Percentiles rank a stretch among this genome's conserved stretches.
Evolutionary conservation across 2,329 filamentous ascomycete species (phyloP).

Genomic region (Diaporthe sp.): DNA sequence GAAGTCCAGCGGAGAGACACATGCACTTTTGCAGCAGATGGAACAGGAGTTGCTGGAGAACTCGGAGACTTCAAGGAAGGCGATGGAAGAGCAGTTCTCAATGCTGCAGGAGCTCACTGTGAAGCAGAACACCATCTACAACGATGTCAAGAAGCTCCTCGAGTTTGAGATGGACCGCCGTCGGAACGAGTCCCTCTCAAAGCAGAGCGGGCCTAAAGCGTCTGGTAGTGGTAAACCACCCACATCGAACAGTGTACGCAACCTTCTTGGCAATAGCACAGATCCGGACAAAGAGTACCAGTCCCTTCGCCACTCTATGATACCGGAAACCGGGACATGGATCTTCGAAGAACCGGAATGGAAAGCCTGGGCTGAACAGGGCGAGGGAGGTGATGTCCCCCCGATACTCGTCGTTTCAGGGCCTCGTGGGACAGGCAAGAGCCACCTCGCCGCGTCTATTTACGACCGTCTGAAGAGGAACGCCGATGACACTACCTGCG

Average conservation of each 20-base stretch:
- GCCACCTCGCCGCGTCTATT: background rate
- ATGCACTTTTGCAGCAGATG: background rate
- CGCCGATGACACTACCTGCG: background rate
- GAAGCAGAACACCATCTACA: slow-evolving; percentile 1
- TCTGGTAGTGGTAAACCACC: background rate
- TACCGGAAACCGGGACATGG: background rate
- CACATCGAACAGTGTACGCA: background rate
- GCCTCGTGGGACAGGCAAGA: background rate
- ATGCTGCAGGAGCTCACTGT: background rate
- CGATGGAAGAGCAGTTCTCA: background rate
- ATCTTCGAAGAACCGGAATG: background rate
- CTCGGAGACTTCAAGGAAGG: background rate
- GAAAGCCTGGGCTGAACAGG: background rate
- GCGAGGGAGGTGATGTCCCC: background rate
- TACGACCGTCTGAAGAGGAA: background rate
- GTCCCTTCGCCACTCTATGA: background rate
- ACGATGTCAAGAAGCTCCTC: background rate
- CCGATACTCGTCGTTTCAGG: background rate
- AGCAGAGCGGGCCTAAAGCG: background rate
- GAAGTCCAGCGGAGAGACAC: background rate
- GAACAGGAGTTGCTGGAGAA: slow-evolving; percentile 1
- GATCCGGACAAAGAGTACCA: slow-evolving; percentile 2
- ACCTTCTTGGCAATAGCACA: background rate
- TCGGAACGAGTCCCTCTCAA: background rate
- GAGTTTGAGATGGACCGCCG: background rate